Evolutionary conservation across 2,329 filamentous ascomycete species (phyloP), one percentile per base, ranked within the genome.

Genomic region (Berkeleyomyces basicola): DNA sequence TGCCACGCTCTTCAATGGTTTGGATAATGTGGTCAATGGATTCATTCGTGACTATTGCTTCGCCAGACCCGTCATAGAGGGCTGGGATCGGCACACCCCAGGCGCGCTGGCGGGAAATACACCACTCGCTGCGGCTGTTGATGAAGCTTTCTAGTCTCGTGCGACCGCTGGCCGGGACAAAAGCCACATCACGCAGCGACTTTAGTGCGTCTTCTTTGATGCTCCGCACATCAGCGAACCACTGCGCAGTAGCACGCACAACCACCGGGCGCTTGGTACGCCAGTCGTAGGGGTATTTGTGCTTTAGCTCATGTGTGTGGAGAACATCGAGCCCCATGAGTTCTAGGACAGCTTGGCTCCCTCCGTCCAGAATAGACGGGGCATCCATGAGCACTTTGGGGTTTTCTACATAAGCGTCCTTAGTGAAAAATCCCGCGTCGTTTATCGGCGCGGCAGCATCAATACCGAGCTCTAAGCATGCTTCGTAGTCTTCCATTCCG

Each of bases 211-310:
- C 78, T 1, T 82, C 76, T 68, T 95, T 95, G 72, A 97, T 92
- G 59, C 79, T 82, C 11, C 80, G 89, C 1, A 96, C 89, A 72
- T 97, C 89, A 9, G 93, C 90, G 70, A 99, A 99, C 93, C 93
- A 99, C 74, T 99, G 93, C 44, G 91, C 89, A 0, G 95, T 99
- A 3, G 93, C 92, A 67, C 93, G 79, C 42, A 95, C 83, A 65
- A 99, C 90, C 59, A 99, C 85, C 0, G 93, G 93, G 67, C 87
- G 80, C 73, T 97, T 99, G 0, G 92, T 95, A 61, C 93, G 82
- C 93, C 93, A 99, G 74, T 99, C 93, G 68, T 97, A 96, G 0
- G 93, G 93, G 71, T 97, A 97, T 72, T 96, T 97, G 77, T 99
- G 93, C 61, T 79, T 79, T 70, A 92, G 86, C 63, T 78, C 78